Base-by-base conservation (phyloP, 179 eudicot species). In the Drosera spatulata region DNA sequence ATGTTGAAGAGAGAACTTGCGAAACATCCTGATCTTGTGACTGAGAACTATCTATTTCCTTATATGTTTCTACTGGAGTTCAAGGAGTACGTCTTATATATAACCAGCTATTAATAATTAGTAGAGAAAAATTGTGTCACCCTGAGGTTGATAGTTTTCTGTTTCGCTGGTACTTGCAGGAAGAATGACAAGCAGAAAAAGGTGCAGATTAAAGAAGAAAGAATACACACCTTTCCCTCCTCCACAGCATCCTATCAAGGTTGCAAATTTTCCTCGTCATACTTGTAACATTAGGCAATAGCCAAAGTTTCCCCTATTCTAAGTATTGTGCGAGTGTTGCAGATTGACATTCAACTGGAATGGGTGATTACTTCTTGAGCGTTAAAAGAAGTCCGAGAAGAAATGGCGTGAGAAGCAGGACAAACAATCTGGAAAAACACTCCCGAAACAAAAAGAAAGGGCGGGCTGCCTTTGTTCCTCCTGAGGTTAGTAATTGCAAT, bases 21-120 rank as follows among this genome's bases (percentile, higher is more conserved):
- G 12, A 84, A 84, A 59, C 76, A 91, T 80, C 96, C 98, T 44
- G 64, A 79, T 47, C 96, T 91, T 78, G 96, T 87, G 66, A 80
- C 71, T 71, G 98, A 88, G 73, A 91, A 79, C 71, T 91, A 96
- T 95, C 95, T n/a, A n/a, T n/a, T n/a, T n/a, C n/a, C n/a, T n/a
- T n/a, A 88, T 60, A 76, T 96, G 70, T 91, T 88, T 78, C 88
- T 91, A 66, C 98, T 96, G 0, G 76, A 65, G 42, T 88, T 88
- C 70, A 91, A 86, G 73, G 86, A 86, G 95, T 86, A 86, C 68
- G 85, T 12, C 43, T 11, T 10, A 13, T 60, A 48, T 38, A 11
- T 41, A 15, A 8, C 60, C 61, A 47, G 38, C 43, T 15, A 14
- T n/a, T 7, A 2, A 2, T 33, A 7, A 5, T 33, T 3, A 37